Percentiles rank a stretch among this genome's conserved stretches.
These are phyloP conservation scores for Hevea brasiliensis DNA, from an alignment of 345 rosid species.

Conservation along the genomic window DNA sequence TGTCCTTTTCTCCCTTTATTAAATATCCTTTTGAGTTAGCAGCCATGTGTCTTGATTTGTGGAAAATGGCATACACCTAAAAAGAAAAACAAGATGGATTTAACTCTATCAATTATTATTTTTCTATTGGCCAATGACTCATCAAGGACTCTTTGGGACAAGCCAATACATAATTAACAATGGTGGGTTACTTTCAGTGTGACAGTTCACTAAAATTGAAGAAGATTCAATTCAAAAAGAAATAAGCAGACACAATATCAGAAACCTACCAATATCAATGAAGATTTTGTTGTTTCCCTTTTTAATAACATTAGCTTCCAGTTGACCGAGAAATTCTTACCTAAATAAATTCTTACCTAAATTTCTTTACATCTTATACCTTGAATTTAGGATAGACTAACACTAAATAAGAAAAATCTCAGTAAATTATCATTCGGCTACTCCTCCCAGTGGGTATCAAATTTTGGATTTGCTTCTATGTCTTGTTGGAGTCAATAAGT, in stretches of 20 bases:
- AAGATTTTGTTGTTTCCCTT: not conserved
- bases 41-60: constrained; percentile 24
- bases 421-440: too few relatives aligned
- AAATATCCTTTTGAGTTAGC: not conserved
- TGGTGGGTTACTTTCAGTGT: constrained; percentile 17
- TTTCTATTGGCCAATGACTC: constrained; percentile 45
- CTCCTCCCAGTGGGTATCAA: too few relatives aligned
- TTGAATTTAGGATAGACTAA: too few relatives aligned
- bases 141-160: constrained; percentile 2
- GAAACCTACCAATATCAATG: not conserved
- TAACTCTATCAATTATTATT: constrained; percentile 16
- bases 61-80: constrained; percentile 27
- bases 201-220: constrained; percentile 12
- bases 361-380: too few relatives aligned
- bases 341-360: too few relatives aligned
- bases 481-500: not conserved
- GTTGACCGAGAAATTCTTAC: not conserved
- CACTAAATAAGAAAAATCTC: too few relatives aligned
- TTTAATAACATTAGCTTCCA: not conserved
- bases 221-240: not conserved
- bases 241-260: not conserved
- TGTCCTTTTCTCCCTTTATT: not conserved
- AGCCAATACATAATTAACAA: not conserved
- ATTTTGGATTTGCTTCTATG: not conserved
- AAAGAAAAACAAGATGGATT: not conserved